Percentiles rank a stretch among this genome's conserved stretches.
phyloP scores from a whole-genome alignment of 2,329 filamentous ascomycete species.

The Didymella sp. region DNA sequence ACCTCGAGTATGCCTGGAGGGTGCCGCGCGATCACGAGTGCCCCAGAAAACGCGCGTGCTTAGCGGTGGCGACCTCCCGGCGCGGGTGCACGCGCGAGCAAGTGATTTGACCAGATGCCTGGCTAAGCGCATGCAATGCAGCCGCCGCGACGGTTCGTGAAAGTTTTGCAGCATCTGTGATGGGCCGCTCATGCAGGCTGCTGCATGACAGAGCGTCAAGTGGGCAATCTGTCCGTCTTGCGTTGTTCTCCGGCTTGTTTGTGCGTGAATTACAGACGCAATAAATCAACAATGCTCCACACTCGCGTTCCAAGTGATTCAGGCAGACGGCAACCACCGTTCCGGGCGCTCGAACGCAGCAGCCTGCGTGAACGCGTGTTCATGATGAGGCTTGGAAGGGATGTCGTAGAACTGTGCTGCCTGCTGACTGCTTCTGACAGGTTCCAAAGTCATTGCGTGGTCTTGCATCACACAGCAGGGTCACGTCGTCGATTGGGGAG shows the following conservation, averaged over 20 bases:
- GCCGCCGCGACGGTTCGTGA: conserved; percentile 23
- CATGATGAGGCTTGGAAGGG: not conserved
- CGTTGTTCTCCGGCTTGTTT: not conserved
- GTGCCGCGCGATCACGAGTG: conserved; percentile 32
- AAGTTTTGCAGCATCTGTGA: conserved; percentile 20
- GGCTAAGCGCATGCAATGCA: conserved; percentile 29
- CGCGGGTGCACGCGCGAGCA: conserved; percentile 20
- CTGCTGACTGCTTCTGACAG: not conserved
- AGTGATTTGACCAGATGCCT: conserved; percentile 19
- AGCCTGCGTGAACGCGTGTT: conserved; percentile 6
- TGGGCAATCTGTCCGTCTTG: not conserved
- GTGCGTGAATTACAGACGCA: conserved; percentile 9
- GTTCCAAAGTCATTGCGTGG: not conserved
- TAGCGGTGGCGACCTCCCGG: conserved; percentile 22
- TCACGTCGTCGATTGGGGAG: not conserved
- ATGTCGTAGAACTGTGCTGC: not conserved
- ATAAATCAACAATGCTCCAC: conserved; percentile 14
- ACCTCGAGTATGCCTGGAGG: conserved; percentile 24
- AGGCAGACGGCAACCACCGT: conserved; percentile 3
- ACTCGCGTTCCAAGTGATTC: conserved; percentile 5
- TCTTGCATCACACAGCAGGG: not conserved
- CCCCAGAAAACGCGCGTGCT: conserved; percentile 28
- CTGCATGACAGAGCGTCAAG: conserved; percentile 22
- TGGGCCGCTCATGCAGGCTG: conserved; percentile 10
- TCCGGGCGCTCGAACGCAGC: not conserved